A percentile compares a stretch with the other conserved stretches of the same genome.
phyloP scores from a whole-genome alignment of 2,329 filamentous ascomycete genomes.

The Didymellaceae sp. region DNA sequence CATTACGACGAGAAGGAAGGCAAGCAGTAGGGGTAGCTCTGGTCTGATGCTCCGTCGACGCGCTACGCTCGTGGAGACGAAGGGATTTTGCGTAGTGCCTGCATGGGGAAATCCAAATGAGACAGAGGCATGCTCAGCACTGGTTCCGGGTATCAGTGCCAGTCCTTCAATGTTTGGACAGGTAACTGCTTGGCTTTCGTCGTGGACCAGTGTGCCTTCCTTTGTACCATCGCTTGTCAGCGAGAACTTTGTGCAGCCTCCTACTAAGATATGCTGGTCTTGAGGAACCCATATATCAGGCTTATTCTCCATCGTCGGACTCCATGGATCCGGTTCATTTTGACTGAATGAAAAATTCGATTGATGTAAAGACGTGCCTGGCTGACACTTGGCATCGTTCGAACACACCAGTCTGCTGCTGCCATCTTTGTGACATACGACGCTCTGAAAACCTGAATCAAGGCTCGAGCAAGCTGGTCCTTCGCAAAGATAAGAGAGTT shows the following conservation, averaged over 20 bases:
- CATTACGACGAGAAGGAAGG: background rate
- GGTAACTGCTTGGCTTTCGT: constrained; percentile 9
- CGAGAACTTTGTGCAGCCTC: constrained; percentile 24
- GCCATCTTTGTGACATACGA: constrained; percentile 27
- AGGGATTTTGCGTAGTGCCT: background rate
- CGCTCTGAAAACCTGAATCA: constrained; percentile 22
- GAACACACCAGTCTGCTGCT: constrained; percentile 25
- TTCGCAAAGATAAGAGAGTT: constrained; percentile 29
- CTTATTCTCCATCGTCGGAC: constrained; percentile 20
- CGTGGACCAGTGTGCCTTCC: constrained; percentile 24
- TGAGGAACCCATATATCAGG: constrained; percentile 25
- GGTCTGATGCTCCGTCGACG: background rate
- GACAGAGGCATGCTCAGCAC: background rate
- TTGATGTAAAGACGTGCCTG: constrained; percentile 21
- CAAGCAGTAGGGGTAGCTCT: background rate
- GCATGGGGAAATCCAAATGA: background rate
- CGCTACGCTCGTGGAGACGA: background rate
- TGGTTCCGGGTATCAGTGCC: too few species aligned
- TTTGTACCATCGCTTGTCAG: constrained; percentile 32
- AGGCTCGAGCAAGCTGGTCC: constrained; percentile 28
- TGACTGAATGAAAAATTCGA: constrained; percentile 36
- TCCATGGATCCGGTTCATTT: constrained; percentile 28
- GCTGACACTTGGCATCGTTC: constrained; percentile 27
- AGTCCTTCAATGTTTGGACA: background rate
- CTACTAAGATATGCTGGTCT: constrained; percentile 24